Base-by-base conservation (phyloP, 1,284 basidiomycete species). In the Butyriboletus pseudospeciosus region DNA sequence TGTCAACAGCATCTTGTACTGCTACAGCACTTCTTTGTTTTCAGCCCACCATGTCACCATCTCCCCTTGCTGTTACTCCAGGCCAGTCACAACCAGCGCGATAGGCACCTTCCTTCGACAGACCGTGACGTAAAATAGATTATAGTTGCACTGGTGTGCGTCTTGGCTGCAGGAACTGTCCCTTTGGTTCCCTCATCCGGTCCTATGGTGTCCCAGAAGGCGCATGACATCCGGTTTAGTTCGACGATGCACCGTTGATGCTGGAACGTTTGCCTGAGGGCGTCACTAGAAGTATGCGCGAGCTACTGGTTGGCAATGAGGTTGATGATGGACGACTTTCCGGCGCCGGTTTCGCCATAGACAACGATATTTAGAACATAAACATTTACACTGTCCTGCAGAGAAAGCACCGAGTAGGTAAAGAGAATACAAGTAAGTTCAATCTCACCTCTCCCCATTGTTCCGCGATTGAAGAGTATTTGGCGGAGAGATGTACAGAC, bases 321-420 rank as follows among this genome's bases (percentile, higher is more conserved):
- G 38, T 56, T 56, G 25, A 56, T 53, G 23, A 58, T n/a, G 26
- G 56, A 58, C 0, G 55, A 56, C 30, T 52, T 56, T 25, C 55
- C 55, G 17, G 38, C 55, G 5, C 55, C 55, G 3, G 38, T 17
- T 47, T 58, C 56, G 7, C 56, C 56, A 8, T 46, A 56, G 7
- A 56, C n/a, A 13, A 58, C 34, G 16, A 58, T 47, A 32, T 57
- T 57, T 23, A 48, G 35, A 12, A 13, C 2, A 38, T 10, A 12
- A 4, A 8, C 7, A 1, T 12, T 12, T 8, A 5, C 38, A 6
- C 2, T 4, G 14, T 25, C 17, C 56, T 54, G 16, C 7, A 6
- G 39, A 10, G 1, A 2, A 49, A 23, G 23, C 7, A 16, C 16
- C 34, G 14, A 13, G 23, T 49, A 10, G 5, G 16, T 8, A 30